Evolutionary conservation across 768 basidiomycete genomes (phyloP).

Genomic region (Lactarius indigo): DNA sequence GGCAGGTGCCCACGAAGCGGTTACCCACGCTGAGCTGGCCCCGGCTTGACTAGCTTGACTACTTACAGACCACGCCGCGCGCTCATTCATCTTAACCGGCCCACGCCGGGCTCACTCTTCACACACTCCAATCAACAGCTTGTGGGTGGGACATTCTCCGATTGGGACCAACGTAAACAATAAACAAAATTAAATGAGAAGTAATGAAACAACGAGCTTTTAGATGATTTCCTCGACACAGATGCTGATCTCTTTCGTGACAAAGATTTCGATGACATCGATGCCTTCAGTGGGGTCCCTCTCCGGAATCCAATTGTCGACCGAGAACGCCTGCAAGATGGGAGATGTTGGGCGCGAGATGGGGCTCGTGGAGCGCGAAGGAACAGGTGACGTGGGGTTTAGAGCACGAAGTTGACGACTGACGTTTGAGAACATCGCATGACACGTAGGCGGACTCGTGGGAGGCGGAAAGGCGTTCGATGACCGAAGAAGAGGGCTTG

Average conservation of each 20-base stretch:
- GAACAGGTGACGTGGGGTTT: constrained; percentile 3
- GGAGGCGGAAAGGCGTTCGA: constrained; percentile 2
- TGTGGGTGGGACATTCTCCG: no score
- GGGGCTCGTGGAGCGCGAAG: constrained; percentile 13
- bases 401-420: constrained; percentile 13
- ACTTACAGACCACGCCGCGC: background rate
- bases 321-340: constrained; percentile 2
- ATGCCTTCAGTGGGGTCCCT: constrained; percentile 17
- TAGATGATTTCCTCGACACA: background rate
- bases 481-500: constrained; percentile 12
- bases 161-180: background rate
- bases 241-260: constrained; percentile 13
- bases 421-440: constrained; percentile 4
- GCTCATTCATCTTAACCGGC: background rate
- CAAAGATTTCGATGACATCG: constrained; percentile 17
- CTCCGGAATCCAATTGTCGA: constrained; percentile 10
- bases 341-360: constrained; percentile 11
- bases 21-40: constrained; percentile 9
- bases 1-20: constrained; percentile 1
- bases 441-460: constrained; percentile 9
- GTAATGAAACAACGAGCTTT: background rate
- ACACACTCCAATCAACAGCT: constrained; percentile 6
- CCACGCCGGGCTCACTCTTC: constrained; percentile 6
- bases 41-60: background rate
- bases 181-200: background rate